Evolutionary conservation across 1,139 yeast genomes (phyloP).

Genomic region (Yamadazyma atmosphaerica): DNA sequence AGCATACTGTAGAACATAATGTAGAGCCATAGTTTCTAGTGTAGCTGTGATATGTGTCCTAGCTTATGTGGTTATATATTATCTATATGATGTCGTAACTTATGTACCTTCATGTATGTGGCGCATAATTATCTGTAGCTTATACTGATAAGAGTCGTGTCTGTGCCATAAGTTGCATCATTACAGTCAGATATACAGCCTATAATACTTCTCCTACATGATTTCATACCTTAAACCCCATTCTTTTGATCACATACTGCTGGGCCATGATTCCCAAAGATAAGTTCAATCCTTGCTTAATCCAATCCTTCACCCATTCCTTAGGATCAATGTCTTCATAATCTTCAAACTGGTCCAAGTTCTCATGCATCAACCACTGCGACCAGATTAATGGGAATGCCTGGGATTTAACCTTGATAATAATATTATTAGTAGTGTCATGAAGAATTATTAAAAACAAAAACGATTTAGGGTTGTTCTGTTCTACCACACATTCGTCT

Average conservation of each 20-base stretch:
- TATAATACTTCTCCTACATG: too few species aligned
- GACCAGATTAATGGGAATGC: constrained; percentile 91
- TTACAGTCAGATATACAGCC: too few species aligned
- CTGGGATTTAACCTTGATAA: constrained; percentile 77
- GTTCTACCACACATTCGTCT: constrained; percentile 42
- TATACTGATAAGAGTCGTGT: too few species aligned
- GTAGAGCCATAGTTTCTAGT: too few species aligned
- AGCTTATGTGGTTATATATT: too few species aligned
- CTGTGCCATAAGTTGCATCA: too few species aligned
- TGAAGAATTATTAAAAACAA: constrained; percentile 71
- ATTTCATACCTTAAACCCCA: constrained; percentile 69
- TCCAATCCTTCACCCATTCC: constrained; percentile 96
- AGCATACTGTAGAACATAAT: too few species aligned
- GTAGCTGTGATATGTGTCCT: too few species aligned
- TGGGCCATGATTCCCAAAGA: constrained; percentile 88
- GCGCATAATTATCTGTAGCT: too few species aligned
- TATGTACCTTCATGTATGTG: too few species aligned
- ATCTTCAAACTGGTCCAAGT: constrained; percentile 28
- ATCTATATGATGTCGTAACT: too few species aligned
- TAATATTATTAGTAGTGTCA: constrained; percentile 76
- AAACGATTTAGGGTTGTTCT: constrained; percentile 36
- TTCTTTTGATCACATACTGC: constrained; percentile 83
- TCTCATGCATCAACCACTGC: constrained; percentile 68
- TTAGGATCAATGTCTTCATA: constrained; percentile 67
- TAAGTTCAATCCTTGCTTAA: constrained; percentile 76